Evolutionary conservation across 805 yeast genomes (phyloP).

Genomic region (Metschnikowia gelsemii): DNA sequence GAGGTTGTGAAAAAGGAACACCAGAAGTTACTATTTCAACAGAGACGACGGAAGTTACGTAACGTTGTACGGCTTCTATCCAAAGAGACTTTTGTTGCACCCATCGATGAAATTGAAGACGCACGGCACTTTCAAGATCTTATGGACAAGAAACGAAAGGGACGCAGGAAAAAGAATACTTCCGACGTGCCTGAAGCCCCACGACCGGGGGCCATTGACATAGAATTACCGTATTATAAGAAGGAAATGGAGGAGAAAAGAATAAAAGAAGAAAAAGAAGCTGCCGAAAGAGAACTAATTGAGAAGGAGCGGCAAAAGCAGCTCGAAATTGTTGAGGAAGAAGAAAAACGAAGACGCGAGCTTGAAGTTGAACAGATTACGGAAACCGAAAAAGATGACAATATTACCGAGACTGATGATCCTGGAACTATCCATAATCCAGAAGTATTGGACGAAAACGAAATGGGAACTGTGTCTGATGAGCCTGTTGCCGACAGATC

Average conservation of each 20-base stretch:
- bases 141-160: conserved; percentile 38
- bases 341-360: conserved; percentile 7
- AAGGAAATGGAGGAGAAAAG: conserved; percentile 27
- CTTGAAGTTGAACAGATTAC: conserved; percentile 10
- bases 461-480: too few species aligned
- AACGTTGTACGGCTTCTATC: conserved; percentile 57
- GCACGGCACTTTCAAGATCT: conserved; percentile 41
- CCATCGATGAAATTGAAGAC: conserved; percentile 59
- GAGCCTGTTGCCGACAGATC: too few species aligned
- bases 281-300: conserved; percentile 17
- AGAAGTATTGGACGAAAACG: too few species aligned
- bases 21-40: conserved; percentile 69
- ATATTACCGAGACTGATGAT: conserved; percentile 8
- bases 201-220: conserved; percentile 34
- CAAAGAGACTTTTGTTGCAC: conserved; percentile 52
- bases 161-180: conserved; percentile 42
- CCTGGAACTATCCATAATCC: neutral
- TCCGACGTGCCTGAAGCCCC: conserved; percentile 27
- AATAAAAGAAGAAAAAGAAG: conserved; percentile 23
- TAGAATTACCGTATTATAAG: conserved; percentile 28
- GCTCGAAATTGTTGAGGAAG: conserved; percentile 13
- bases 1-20: conserved; percentile 77
- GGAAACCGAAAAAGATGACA: conserved; percentile 5
- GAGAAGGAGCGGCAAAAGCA: conserved; percentile 9
- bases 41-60: conserved; percentile 58